These are phyloP conservation scores for Termitomyces sp. DNA, from an alignment of 768 basidiomycete species.

Conservation along the genomic window DNA sequence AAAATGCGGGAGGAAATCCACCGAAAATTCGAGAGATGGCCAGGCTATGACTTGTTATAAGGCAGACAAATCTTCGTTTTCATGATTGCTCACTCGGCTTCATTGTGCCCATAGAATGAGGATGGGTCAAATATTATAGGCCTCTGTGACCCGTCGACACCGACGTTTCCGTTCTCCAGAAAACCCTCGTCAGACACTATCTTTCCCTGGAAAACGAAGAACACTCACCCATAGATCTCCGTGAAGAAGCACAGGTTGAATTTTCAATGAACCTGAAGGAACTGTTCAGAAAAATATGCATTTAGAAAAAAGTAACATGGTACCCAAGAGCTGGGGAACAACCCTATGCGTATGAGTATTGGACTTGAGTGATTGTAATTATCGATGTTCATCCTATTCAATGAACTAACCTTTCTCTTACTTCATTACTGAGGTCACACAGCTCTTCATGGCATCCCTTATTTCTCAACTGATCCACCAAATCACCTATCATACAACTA, in stretches of 20 bases:
- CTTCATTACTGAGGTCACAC: slow-evolving; percentile 47
- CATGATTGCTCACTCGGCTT: slow-evolving; percentile 61
- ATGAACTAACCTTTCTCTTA: slow-evolving; percentile 42
- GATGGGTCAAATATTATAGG: slow-evolving; percentile 79
- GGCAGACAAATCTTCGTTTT: no score
- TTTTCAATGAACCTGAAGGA: slow-evolving; percentile 39
- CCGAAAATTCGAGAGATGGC: slow-evolving; percentile 81
- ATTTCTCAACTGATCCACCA: slow-evolving; percentile 45
- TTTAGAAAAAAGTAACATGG: neutral
- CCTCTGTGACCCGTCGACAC: slow-evolving; percentile 49
- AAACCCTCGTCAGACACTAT: neutral
- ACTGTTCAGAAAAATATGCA: neutral
- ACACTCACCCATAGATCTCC: slow-evolving; percentile 75
- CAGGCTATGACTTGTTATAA: slow-evolving; percentile 40
- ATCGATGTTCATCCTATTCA: neutral
- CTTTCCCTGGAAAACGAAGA: neutral
- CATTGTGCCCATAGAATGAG: slow-evolving; percentile 77
- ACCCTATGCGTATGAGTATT: slow-evolving; percentile 39
- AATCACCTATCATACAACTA: slow-evolving; percentile 54
- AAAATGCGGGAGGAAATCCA: slow-evolving; percentile 65
- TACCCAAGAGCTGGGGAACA: slow-evolving; percentile 67
- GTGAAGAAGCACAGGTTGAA: slow-evolving; percentile 70
- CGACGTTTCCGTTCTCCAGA: slow-evolving; percentile 68
- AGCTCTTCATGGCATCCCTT: slow-evolving; percentile 42
- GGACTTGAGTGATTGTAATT: neutral